Percentiles rank a stretch among this genome's conserved stretches.
phyloP scores from a whole-genome alignment of 768 basidiomycete genomes.

The Pholiota molesta region DNA sequence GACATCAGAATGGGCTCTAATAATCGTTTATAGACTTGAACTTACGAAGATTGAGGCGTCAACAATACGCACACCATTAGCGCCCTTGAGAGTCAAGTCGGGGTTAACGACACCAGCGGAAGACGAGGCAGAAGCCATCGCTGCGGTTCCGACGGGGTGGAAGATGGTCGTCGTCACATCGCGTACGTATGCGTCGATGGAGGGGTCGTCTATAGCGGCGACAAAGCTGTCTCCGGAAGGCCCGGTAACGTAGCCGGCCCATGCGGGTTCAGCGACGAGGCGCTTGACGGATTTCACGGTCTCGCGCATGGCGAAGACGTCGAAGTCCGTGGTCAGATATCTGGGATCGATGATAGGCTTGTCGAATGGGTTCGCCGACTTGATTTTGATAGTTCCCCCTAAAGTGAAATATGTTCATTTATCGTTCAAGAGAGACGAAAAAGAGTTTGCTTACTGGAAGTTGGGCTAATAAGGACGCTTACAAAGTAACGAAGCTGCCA shows the following conservation, averaged over 20 bases:
- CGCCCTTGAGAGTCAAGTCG: conserved; percentile 34
- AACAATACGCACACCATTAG: conserved; percentile 36
- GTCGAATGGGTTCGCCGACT: conserved; percentile 48
- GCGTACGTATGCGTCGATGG: conserved; percentile 27
- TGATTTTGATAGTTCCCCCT: conserved; percentile 42
- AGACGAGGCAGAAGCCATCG: conserved; percentile 26
- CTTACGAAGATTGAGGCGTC: conserved; percentile 40
- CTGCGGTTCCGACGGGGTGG: conserved; percentile 34
- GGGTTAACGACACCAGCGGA: conserved; percentile 34
- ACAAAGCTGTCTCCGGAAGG: conserved; percentile 17
- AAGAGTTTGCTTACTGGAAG: conserved; percentile 31
- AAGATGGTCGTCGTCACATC: conserved; percentile 23
- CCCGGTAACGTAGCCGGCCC: conserved; percentile 28
- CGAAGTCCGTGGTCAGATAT: conserved; percentile 37
- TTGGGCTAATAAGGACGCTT: conserved; percentile 32
- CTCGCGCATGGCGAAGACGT: conserved; percentile 29
- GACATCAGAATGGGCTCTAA: background rate
- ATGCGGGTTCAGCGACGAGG: conserved; percentile 30
- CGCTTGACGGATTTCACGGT: conserved; percentile 20
- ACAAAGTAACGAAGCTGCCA: conserved; percentile 34
- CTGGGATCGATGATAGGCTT: conserved; percentile 50
- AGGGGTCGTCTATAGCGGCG: conserved; percentile 24
- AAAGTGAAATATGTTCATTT: conserved; percentile 8
- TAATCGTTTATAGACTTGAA: background rate
- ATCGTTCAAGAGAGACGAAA: background rate